These are phyloP conservation scores for Yamadazyma membranifaciens DNA, from an alignment of 1,139 yeast species.

Conservation along the genomic window DNA sequence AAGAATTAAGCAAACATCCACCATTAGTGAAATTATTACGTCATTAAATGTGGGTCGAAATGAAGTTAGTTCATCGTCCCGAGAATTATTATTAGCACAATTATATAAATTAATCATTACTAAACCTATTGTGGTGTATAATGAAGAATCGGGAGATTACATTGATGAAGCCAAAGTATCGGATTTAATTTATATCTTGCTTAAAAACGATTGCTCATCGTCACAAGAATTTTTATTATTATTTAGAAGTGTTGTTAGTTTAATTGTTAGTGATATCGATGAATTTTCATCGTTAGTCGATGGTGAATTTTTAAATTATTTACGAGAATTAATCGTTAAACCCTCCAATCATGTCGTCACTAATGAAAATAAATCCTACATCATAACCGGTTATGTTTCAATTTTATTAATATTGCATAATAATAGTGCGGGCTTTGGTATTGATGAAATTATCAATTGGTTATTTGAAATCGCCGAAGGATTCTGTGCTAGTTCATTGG, in stretches of 20 bases:
- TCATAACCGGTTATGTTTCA: slow-evolving; percentile 45
- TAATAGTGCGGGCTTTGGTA: slow-evolving; percentile 50
- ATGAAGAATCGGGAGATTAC: slow-evolving; percentile 28
- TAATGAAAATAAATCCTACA: slow-evolving; percentile 38
- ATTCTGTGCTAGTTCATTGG: slow-evolving; percentile 34
- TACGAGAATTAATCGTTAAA: slow-evolving; percentile 34
- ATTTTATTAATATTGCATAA: slow-evolving; percentile 45
- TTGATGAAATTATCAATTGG: slow-evolving; percentile 45
- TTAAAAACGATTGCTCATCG: slow-evolving; percentile 36
- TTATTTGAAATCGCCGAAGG: slow-evolving; percentile 49
- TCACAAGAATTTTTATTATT: slow-evolving; percentile 43
- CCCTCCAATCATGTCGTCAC: slow-evolving; percentile 34
- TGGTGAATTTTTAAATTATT: slow-evolving; percentile 34
- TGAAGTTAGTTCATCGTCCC: slow-evolving; percentile 47
- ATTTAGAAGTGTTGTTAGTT: slow-evolving; percentile 41
- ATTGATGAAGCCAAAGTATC: slow-evolving; percentile 39
- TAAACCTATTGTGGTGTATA: slow-evolving; percentile 38
- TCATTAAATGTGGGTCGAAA: slow-evolving; percentile 42
- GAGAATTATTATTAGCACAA: slow-evolving; percentile 53
- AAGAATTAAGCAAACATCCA: slow-evolving; percentile 37
- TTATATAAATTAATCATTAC: slow-evolving; percentile 46
- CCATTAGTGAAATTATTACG: slow-evolving; percentile 38
- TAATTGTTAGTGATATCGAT: slow-evolving; percentile 48
- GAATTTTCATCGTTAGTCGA: slow-evolving; percentile 49
- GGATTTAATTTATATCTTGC: slow-evolving; percentile 32